phyloP scores from a whole-genome alignment of 345 rosid species.

The Dipteronia dyeriana region DNA sequence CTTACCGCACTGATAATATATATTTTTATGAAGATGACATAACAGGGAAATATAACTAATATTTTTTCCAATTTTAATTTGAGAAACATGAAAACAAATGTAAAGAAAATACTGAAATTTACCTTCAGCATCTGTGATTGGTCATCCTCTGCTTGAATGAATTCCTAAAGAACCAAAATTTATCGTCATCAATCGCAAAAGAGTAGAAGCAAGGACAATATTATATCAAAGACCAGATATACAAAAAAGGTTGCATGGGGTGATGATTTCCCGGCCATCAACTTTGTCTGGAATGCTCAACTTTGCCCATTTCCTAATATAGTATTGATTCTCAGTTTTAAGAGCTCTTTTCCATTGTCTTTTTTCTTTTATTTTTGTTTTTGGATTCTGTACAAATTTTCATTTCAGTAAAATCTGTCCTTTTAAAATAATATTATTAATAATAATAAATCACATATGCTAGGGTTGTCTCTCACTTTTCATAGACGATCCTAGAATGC shows the following conservation, averaged over 20 bases:
- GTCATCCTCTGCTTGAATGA: slow-evolving; percentile 52
- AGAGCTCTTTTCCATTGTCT: not conserved
- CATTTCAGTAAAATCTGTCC: not conserved
- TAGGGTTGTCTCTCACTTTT: not conserved
- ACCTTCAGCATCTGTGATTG: slow-evolving; percentile 66
- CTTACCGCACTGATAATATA: not conserved
- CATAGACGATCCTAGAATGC: not conserved
- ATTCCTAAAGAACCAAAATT: slow-evolving; percentile 49
- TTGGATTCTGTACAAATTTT: not conserved
- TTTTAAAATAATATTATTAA: too few species aligned
- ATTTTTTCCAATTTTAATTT: not conserved
- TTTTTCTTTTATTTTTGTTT: not conserved
- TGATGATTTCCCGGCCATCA: not conserved
- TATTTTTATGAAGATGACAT: not conserved
- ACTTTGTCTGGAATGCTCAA: not conserved
- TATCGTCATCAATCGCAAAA: slow-evolving; percentile 20
- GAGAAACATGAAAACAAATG: not conserved
- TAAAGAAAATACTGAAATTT: slow-evolving; percentile 18
- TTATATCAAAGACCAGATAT: not conserved
- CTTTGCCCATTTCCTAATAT: not conserved
- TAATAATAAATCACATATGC: not conserved
- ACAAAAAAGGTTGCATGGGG: not conserved
- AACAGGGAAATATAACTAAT: not conserved
- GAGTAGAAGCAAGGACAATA: slow-evolving; percentile 12
- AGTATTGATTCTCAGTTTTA: not conserved